Evolutionary conservation across 2,329 filamentous ascomycete species (phyloP), one percentile per base, ranked within the genome.

Genomic region (Trichoderma sp.): DNA sequence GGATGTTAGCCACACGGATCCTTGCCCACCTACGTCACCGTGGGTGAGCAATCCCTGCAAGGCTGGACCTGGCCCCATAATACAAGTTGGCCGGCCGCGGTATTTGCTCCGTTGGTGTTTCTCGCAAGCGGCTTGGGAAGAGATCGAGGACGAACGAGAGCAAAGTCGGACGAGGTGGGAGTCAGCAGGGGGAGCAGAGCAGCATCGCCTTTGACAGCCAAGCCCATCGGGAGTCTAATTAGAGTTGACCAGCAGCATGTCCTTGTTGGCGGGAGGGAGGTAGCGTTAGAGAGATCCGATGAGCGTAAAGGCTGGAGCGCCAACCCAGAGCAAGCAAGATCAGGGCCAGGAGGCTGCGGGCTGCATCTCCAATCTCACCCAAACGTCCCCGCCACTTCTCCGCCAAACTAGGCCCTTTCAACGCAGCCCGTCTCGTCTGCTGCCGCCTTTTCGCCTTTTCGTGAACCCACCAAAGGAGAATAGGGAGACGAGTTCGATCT

Each of bases 11-110:
- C 43, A 66, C 70, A 72, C 53, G 3, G n/a, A 69, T 68, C 70
- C 70, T 34, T 63, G 70, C 53, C 28, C 63, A 68, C 64, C 56
- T 69, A 72, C 70, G 70, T 72, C 70, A 72, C 70, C 58, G 64
- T 63, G 63, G 63, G 64, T 56, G 63, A 68, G 62, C 30, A 36
- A 53, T 68, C 70, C 70, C 43, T 68, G 64, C 70, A 61, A 61
- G 63, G 63, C 53, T 67, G 65, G 53, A 21, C 60, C 34, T 21
- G 14, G 60, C 34, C 60, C 68, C 60, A 34, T 70, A 62, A 26
- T 24, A 21, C 36, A 70, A n/a, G 39, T 70, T 61, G 15, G 66
- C 66, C 36, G 39, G 36, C 57, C 66, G 66, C 66, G 57, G 66
- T 34, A 70, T 51, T 70, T 70, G 21, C 66, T 62, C 57, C 66